Percentiles rank a stretch among this genome's conserved stretches.
Conservation (phyloP, 768 basidiomycete genomes). For the Rhizopogon vulgaris region DNA sequence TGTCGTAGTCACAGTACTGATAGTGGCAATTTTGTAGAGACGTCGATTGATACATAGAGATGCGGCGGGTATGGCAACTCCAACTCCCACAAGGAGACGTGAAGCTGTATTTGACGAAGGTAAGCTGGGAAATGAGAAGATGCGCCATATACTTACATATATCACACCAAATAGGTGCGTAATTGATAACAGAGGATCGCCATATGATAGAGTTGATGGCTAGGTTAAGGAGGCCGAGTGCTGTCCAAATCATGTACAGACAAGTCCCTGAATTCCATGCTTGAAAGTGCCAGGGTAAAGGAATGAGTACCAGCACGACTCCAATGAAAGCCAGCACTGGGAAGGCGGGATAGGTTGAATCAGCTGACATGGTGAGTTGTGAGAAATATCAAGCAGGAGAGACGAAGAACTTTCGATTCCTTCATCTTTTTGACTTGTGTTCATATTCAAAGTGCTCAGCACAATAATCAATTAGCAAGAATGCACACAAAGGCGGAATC, state of each 20-base stretch:
- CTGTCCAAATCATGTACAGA: slow-evolving; percentile 25
- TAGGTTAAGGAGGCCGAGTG: slow-evolving; percentile 10
- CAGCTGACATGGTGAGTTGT: not conserved
- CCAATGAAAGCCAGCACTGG: slow-evolving; percentile 31
- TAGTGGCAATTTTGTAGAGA: slow-evolving; percentile 24
- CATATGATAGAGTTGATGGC: slow-evolving; percentile 31
- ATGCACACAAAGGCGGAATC: too few species aligned
- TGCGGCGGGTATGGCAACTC: slow-evolving; percentile 31
- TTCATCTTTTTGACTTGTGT: too few species aligned
- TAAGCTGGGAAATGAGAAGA: not conserved
- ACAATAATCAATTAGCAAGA: too few species aligned
- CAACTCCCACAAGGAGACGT: slow-evolving; percentile 26
- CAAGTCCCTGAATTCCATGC: slow-evolving; percentile 26
- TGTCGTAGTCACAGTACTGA: not conserved
- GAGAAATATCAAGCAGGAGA: too few species aligned
- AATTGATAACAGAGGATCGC: slow-evolving; percentile 21
- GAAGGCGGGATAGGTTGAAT: slow-evolving; percentile 18
- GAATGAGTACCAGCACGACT: slow-evolving; percentile 33
- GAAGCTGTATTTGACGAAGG: slow-evolving; percentile 25
- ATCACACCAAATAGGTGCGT: slow-evolving; percentile 44
- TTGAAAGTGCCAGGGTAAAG: slow-evolving; percentile 46
- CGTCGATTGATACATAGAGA: slow-evolving; percentile 42
- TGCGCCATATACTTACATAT: slow-evolving; percentile 31
- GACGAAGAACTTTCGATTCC: too few species aligned
- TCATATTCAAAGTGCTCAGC: too few species aligned